These are phyloP conservation scores for Nannochloris sp. DNA, from an alignment of 139 green algal species.

Conservation along the genomic window DNA sequence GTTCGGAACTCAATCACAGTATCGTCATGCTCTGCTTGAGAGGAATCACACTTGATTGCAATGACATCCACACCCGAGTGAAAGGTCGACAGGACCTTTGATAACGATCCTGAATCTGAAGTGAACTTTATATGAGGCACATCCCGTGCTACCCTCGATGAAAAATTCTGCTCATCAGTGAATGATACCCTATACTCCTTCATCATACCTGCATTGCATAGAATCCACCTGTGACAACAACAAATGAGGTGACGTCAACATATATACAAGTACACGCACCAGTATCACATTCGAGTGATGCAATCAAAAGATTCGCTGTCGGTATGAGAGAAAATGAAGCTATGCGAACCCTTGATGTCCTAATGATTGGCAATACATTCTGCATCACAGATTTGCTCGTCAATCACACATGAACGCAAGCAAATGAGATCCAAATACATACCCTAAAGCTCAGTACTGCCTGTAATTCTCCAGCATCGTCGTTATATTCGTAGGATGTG, in stretches of 20 bases:
- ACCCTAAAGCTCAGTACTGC: background rate
- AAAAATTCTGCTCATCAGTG: background rate
- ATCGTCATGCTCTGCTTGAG: background rate
- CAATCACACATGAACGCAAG: background rate
- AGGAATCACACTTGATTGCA: conserved; percentile 29
- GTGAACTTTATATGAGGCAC: conserved; percentile 42
- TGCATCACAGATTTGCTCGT: background rate
- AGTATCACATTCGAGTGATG: background rate
- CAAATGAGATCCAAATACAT: background rate
- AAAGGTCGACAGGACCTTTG: conserved; percentile 58
- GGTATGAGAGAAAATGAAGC: conserved; percentile 6
- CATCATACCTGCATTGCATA: conserved; percentile 39
- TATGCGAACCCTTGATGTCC: background rate
- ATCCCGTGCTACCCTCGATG: conserved; percentile 30
- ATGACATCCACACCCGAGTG: conserved; percentile 58
- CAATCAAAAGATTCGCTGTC: background rate
- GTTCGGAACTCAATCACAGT: background rate
- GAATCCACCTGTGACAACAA: background rate
- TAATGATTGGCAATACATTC: conserved; percentile 1
- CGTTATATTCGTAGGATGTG: background rate
- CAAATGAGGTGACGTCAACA: background rate
- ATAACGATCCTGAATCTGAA: conserved; percentile 34
- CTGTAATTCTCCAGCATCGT: background rate
- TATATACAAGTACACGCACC: background rate
- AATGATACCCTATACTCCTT: conserved; percentile 34